Evolutionary conservation across 371 early-diverging fungal species (phyloP), one percentile per base, ranked within the genome.

Genomic region (Syncephalastrum contaminatum): DNA sequence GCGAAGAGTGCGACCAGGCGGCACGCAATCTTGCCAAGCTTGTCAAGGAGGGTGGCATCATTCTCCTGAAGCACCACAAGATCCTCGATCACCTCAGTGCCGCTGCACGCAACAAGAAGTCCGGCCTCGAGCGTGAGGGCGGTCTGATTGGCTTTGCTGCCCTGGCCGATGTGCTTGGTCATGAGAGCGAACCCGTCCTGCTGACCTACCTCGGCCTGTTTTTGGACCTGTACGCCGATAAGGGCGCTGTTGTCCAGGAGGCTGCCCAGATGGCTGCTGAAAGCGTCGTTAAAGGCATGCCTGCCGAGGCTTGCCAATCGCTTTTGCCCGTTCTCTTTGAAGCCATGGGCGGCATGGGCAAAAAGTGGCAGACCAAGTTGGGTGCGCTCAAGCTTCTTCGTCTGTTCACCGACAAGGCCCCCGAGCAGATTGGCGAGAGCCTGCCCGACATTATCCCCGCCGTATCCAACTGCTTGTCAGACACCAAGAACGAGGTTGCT

Each of bases 311-410:
- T n/a, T 73, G 84, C 20, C 66, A 69, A 13, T 47, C 72, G 48
- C 51, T 87, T 4, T 62, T 89, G 49, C 89, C 91, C 25, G 60
- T 81, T 22, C 72, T 91, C 8, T 81, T 69, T 53, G 83, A 85
- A 25, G 83, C 73, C 60, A 83, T 86, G 75, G 75, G 75, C 22
- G 21, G 14, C 25, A 61, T 42, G 18, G 75, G 81, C 54, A 88
- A 86, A 64, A 89, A 89, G 59, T 89, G 90, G 91, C 90, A 91
- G 70, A 86, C 88, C 44, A 84, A 86, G 65, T 75, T 85, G 20
- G 88, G 82, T 45, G 87, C 88, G 18, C 64, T 88, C 39, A 75
- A 86, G 51, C 51, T 84, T 8, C 56, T 91, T 13, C 66, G 69
- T 13, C 67, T 70, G 39, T 76, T 85, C 40, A 82, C 86, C 40